These are phyloP conservation scores for Neltuma alba DNA, from an alignment of 306 rosid species.

Conservation along the genomic window DNA sequence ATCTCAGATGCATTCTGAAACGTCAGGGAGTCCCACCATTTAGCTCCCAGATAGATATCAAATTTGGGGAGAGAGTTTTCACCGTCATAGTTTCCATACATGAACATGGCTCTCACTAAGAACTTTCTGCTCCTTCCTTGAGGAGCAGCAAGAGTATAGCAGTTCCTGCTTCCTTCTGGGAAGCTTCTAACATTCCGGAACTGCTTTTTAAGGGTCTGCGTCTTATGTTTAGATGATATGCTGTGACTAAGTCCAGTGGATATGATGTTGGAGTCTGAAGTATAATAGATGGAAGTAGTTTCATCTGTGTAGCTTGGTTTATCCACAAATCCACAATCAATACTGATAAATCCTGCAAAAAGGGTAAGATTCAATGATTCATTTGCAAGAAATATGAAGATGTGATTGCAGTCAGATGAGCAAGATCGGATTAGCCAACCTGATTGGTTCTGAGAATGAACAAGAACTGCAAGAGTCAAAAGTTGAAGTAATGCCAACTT, in stretches of 20 bases:
- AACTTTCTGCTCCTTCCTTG: conserved; percentile 38
- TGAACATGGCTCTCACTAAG: conserved; percentile 44
- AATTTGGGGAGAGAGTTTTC: conserved; percentile 39
- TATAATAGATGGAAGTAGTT: conserved; percentile 37
- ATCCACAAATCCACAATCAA: conserved; percentile 45
- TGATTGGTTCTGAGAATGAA: conserved; percentile 35
- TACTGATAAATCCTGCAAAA: conserved; percentile 43
- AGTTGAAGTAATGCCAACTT: conserved; percentile 21
- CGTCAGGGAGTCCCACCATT: conserved; percentile 36
- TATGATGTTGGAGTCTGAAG: conserved; percentile 36
- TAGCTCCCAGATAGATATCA: conserved; percentile 44
- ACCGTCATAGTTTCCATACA: conserved; percentile 45
- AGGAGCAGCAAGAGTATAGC: conserved; percentile 39
- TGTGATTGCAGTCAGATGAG: neutral
- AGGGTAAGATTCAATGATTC: neutral
- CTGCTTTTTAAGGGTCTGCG: conserved; percentile 30
- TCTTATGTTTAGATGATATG: conserved; percentile 33
- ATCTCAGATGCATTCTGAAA: conserved; percentile 35
- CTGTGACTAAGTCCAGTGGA: conserved; percentile 30
- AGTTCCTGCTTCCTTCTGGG: conserved; percentile 43
- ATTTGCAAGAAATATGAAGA: neutral
- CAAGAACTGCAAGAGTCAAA: conserved; percentile 19
- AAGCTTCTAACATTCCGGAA: conserved; percentile 52
- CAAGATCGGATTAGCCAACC: conserved; percentile 27
- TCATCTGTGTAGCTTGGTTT: conserved; percentile 47